phyloP scores from a whole-genome alignment of 805 yeast genomes.

The Grigorovia yakushimaensis region DNA sequence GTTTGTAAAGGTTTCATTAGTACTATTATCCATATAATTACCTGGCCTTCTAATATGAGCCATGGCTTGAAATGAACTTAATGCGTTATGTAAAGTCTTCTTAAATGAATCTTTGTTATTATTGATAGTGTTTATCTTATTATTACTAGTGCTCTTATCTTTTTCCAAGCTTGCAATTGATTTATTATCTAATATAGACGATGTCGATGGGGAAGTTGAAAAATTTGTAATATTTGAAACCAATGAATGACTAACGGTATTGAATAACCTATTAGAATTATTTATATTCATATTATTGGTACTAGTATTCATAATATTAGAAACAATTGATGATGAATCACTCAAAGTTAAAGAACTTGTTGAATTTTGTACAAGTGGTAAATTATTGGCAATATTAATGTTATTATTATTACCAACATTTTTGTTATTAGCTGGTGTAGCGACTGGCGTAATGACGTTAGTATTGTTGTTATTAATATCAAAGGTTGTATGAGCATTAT shows the following conservation, averaged over 20 bases:
- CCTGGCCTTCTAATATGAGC: background rate
- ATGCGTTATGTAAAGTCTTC: conserved; percentile 3
- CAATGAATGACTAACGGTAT: background rate
- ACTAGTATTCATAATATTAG: conserved; percentile 4
- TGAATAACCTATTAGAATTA: background rate
- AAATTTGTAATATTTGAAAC: background rate
- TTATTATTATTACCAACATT: background rate
- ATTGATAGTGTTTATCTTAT: background rate
- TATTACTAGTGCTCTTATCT: background rate
- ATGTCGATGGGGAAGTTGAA: conserved; percentile 6
- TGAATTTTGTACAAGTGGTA: conserved; percentile 3
- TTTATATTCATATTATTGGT: background rate
- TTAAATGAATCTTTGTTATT: background rate
- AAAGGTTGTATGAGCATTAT: background rate
- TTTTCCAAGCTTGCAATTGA: background rate
- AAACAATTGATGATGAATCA: conserved; percentile 12
- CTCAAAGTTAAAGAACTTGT: conserved; percentile 14
- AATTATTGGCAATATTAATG: background rate
- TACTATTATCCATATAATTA: background rate
- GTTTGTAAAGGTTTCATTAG: background rate
- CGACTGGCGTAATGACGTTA: background rate
- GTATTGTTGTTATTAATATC: no score
- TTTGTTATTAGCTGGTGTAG: background rate
- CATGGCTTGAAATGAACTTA: conserved; percentile 2
- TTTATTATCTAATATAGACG: background rate